phyloP scores from a whole-genome alignment of 2,329 filamentous ascomycete species.

The Orbilia quercus region DNA sequence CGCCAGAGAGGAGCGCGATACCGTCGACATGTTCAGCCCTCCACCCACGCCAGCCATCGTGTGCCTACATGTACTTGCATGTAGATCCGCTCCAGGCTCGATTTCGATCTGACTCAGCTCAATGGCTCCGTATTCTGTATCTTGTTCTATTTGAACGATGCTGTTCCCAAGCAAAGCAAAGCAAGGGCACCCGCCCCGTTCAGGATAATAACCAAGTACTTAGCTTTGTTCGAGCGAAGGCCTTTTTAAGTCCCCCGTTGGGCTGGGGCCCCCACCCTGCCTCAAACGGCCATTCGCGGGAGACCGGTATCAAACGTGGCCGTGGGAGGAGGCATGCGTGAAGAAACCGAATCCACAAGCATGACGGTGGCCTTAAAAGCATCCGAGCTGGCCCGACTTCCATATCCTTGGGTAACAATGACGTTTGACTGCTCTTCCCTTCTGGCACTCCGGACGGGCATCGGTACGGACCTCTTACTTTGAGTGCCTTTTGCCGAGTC shows the following conservation, averaged over 20 bases:
- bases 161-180: slow-evolving; percentile 5
- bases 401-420: slow-evolving; percentile 48
- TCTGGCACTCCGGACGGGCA: neutral
- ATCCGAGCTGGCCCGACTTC: slow-evolving; percentile 47
- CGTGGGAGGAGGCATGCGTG: slow-evolving; percentile 34
- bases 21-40: neutral
- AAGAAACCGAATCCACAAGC: slow-evolving; percentile 19
- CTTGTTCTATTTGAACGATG: slow-evolving; percentile 4
- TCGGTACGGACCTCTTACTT: slow-evolving; percentile 34
- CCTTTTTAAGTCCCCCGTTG: slow-evolving; percentile 31
- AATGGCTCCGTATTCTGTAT: neutral
- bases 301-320: slow-evolving; percentile 42
- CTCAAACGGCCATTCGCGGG: slow-evolving; percentile 39
- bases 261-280: slow-evolving; percentile 31
- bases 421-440: slow-evolving; percentile 32
- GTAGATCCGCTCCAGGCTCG: slow-evolving; percentile 1
- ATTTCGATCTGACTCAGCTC: neutral
- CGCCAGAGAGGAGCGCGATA: slow-evolving; percentile 1
- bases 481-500: slow-evolving; percentile 41
- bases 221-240: slow-evolving; percentile 18
- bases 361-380: slow-evolving; percentile 31
- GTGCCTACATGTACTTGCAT: neutral
- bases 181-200: slow-evolving; percentile 23
- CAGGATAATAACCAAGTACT: slow-evolving; percentile 15
- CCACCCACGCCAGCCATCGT: neutral